Conservation (phyloP, 2,329 filamentous ascomycete genomes). For the Fonsecaea erecta region DNA sequence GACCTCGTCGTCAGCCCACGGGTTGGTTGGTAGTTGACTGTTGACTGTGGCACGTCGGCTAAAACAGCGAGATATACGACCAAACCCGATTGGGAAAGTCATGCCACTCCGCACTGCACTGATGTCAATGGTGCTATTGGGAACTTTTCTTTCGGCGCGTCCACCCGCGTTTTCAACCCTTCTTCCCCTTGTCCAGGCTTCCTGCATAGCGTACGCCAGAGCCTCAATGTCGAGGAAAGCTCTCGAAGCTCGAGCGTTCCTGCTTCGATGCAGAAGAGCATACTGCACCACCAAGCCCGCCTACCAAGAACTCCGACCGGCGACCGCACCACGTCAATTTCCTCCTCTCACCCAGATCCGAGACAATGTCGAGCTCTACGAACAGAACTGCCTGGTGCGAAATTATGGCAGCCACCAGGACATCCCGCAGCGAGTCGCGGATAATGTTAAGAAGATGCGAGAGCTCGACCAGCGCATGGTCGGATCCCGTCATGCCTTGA, state of each 20-base stretch:
- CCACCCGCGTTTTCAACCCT: background rate
- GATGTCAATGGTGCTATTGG: background rate
- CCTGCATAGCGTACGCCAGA: background rate
- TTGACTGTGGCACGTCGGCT: background rate
- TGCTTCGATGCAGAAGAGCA: constrained; percentile 31
- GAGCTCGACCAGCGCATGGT: constrained; percentile 48
- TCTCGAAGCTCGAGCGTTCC: constrained; percentile 22
- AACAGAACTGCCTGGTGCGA: constrained; percentile 79
- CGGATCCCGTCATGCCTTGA: constrained; percentile 49
- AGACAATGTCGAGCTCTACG: constrained; percentile 77
- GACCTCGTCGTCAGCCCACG: too few species aligned
- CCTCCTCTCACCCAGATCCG: constrained; percentile 91
- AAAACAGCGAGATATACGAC: background rate
- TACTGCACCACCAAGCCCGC: constrained; percentile 19
- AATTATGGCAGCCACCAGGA: constrained; percentile 70
- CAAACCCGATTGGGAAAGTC: background rate
- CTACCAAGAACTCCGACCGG: constrained; percentile 55
- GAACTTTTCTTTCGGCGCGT: background rate
- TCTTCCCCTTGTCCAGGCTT: background rate
- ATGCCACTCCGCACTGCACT: background rate
- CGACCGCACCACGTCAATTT: constrained; percentile 75
- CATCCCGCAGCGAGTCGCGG: constrained; percentile 57
- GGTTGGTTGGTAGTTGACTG: too few species aligned
- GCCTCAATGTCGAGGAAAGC: constrained; percentile 20
- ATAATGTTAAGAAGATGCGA: constrained; percentile 45